Percentiles rank a stretch among this genome's conserved stretches.
These are phyloP conservation scores for Phylloporus sp. DNA, from an alignment of 768 basidiomycete genomes.

Conservation along the genomic window DNA sequence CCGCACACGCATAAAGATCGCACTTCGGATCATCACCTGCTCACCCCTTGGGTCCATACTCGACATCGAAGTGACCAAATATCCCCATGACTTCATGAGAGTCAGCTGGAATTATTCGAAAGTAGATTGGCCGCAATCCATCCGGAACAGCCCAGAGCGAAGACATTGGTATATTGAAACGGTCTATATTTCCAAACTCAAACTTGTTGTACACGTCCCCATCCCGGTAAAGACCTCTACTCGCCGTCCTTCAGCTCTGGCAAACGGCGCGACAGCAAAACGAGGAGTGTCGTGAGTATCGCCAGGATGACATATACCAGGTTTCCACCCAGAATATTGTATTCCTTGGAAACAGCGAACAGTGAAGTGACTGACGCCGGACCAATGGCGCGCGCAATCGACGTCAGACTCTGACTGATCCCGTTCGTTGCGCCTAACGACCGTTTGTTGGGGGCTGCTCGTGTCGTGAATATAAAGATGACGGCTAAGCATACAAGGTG, in stretches of 20 bases:
- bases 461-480: conserved; percentile 50
- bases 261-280: conserved; percentile 12
- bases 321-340: conserved; percentile 46
- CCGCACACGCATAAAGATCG: no score
- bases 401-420: conserved; percentile 46
- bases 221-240: no score
- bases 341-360: conserved; percentile 48
- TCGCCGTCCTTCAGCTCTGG: neutral
- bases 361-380: conserved; percentile 47
- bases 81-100: no score
- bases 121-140: no score
- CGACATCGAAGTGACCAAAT: no score
- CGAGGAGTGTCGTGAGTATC: conserved; percentile 22
- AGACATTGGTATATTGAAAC: no score
- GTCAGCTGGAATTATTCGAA: no score
- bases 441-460: conserved; percentile 47
- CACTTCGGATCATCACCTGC: no score
- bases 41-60: no score
- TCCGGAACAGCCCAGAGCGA: no score
- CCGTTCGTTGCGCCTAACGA: conserved; percentile 59
- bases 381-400: conserved; percentile 45
- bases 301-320: conserved; percentile 45
- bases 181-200: no score
- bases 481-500: conserved; percentile 31
- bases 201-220: no score